Base-by-base conservation (phyloP, 2,329 filamentous ascomycete species). In the Penicillium sp. region DNA sequence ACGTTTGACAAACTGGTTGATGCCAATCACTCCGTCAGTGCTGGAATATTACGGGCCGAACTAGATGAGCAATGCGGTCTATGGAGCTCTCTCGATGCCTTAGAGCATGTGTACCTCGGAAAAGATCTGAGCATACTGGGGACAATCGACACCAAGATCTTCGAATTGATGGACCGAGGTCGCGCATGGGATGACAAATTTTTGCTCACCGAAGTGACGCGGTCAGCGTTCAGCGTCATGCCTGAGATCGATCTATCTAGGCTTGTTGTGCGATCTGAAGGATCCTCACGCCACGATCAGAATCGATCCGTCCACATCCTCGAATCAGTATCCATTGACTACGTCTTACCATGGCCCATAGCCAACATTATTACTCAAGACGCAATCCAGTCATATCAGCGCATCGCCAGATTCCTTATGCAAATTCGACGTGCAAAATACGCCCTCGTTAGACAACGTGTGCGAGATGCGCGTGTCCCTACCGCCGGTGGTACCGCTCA, bases 151-250 rank as follows among this genome's bases (percentile, higher is more conserved):
- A 81, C 82, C 26, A 83, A 83, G 13, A 73, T 97, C 1, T 96
- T 96, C 68, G 84, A 87, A 54, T 87, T 89, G 49, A 82, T 97
- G 45, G 90, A 95, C 63, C 79, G 73, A 49, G 76, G 76, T 13
- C 69, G 73, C 68, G 74, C 74, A 35, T 97, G 92, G 93, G 87
- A 88, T 59, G 91, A 97, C 71, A 85, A 87, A 21, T 96, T 93
- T 68, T 82, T 89, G 0, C 78, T 97, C 27, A 95, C 90, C 0
- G 90, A 93, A 63, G 76, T 91, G 2, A 87, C 89, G 0, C 89
- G 91, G 56, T 87, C 87, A 55, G 86, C 89, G 0, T 92, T 91
- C 69, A 81, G 78, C 5, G 69, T 68, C 0, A 66, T 84, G 1
- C 64, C 75, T 0, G 76, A 77, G 1, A 73, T 90, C 1, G 84